Evolutionary conservation across 192 early-diverging fungal genomes (phyloP).

Genomic region (Entomortierella lignicola): DNA sequence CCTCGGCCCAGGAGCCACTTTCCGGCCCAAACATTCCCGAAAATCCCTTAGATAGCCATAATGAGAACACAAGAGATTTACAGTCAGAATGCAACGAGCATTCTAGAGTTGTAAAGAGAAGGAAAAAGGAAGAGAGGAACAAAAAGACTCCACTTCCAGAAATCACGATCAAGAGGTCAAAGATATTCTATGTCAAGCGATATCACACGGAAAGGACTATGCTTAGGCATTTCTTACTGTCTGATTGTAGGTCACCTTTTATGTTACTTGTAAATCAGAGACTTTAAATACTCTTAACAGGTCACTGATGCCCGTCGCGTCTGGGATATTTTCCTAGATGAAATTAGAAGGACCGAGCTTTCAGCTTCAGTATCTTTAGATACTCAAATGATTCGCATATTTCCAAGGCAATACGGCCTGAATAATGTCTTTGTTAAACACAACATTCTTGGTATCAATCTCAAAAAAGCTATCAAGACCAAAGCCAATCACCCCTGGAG

Average conservation of each 20-base stretch:
- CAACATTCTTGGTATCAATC: not conserved
- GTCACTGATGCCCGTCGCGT: not conserved
- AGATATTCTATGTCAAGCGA: slow-evolving; percentile 24
- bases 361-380: not conserved
- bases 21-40: not conserved
- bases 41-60: not conserved
- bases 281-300: not conserved
- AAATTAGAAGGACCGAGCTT: not conserved
- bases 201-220: slow-evolving; percentile 19
- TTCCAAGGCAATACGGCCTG: slow-evolving; percentile 38
- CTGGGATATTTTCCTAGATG: not conserved
- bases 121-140: not conserved
- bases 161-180: slow-evolving; percentile 24
- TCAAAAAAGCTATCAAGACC: not conserved
- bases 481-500: slow-evolving; percentile 19
- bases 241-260: slow-evolving; percentile 3
- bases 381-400: slow-evolving; percentile 17
- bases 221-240: slow-evolving; percentile 19
- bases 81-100: not conserved
- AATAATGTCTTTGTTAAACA: slow-evolving; percentile 7
- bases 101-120: not conserved
- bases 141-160: slow-evolving; percentile 4
- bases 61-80: not conserved
- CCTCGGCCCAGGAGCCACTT: not conserved
- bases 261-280: not conserved